phyloP scores from a whole-genome alignment of 768 basidiomycete species.

The Termitomyces sp. region DNA sequence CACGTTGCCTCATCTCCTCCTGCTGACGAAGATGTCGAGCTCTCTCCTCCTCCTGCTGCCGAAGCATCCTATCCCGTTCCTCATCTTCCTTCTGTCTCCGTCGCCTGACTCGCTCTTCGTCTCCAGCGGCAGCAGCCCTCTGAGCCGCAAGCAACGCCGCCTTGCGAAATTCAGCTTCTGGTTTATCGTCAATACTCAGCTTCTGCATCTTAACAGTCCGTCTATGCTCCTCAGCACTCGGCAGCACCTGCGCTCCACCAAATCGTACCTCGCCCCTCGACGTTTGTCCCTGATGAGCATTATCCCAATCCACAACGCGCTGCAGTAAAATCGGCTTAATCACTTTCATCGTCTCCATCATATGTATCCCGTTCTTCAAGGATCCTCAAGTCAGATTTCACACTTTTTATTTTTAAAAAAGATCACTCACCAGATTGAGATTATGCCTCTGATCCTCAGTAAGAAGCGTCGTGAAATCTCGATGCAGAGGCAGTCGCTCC shows the following conservation, averaged over 20 bases:
- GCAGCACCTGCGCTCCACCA: background rate
- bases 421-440: constrained; percentile 61
- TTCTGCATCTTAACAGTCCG: constrained; percentile 25
- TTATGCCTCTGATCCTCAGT: constrained; percentile 60
- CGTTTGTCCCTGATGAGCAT: background rate
- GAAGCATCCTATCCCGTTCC: constrained; percentile 8
- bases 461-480: constrained; percentile 57
- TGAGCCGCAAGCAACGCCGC: constrained; percentile 23
- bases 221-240: constrained; percentile 22
- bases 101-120: constrained; percentile 15
- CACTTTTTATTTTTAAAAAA: too few species aligned
- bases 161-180: constrained; percentile 20
- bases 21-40: constrained; percentile 33
- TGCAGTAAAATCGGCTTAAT: constrained; percentile 65
- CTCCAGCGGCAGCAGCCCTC: constrained; percentile 16
- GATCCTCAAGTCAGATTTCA: background rate
- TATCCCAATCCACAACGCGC: constrained; percentile 58
- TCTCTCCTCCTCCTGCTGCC: constrained; percentile 12
- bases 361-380: constrained; percentile 44
- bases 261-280: background rate
- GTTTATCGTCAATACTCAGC: constrained; percentile 28
- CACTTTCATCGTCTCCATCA: constrained; percentile 60
- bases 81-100: constrained; percentile 39
- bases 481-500: constrained; percentile 73
- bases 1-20: constrained; percentile 41